Base-by-base conservation (phyloP, 352 stramenopile genomes). In the Pythium brassicae region DNA sequence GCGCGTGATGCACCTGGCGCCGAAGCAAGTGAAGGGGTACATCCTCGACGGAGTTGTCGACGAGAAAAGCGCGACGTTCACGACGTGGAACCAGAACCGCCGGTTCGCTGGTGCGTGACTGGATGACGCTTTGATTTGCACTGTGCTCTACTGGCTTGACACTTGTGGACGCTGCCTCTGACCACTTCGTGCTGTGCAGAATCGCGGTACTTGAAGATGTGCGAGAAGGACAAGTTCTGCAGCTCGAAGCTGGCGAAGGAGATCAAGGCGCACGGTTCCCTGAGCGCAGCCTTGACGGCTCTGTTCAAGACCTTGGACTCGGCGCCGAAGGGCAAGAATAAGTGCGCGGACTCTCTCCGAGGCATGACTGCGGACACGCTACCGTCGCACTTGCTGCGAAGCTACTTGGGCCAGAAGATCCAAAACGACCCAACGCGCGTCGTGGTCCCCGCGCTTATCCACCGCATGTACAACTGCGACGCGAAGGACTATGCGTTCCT, bases 1-100 rank as follows among this genome's bases (percentile, higher is more conserved):
- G 37, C 58, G 63, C n/a, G n/a, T 70, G 34, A 66, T 70, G 63
- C 63, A 70, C 35, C 19, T 70, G 37, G 42, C 53, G 15, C 52
- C 58, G 22, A 15, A 46, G 20, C 53, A 53, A 2, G 54, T 70
- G 23, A 66, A 66, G n/a, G 63, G 63, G 11, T 70, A 70, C 22
- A 42, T 70, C 27, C 53, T 70, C 15, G 63, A 70, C 40, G 54
- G 63, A 20, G 49, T 67, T 17, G 40, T 63, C 11, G 40, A 50
- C 7, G 60, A 67, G 37, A 50, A 57, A 19, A 35, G 17, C 4
- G 26, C 56, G 29, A 32, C 44, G 32, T 61, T 61, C 25, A 55
- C 44, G 23, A 61, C 43, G 3, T 23, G 19, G 35, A 59, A 40
- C 22, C 20, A 27, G 11, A 32, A 59, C 14, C 53, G 42, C 14